These are phyloP conservation scores for Beauveria australis DNA, from an alignment of 2,329 filamentous ascomycete genomes.

Conservation along the genomic window DNA sequence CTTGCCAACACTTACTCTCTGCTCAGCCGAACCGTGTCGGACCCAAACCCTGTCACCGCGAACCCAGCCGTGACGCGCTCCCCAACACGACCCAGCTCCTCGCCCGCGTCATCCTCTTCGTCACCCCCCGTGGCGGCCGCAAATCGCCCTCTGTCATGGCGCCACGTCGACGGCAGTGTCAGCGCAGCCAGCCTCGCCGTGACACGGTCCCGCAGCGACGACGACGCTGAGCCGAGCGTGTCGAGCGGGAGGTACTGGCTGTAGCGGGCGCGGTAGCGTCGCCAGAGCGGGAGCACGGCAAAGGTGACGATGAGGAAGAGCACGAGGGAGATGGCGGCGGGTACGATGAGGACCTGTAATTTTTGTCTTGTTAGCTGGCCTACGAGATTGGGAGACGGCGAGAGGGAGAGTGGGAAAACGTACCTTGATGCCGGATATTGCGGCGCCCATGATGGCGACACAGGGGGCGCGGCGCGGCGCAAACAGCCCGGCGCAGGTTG, in stretches of 20 bases:
- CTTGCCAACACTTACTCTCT: constrained; percentile 49
- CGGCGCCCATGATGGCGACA: constrained; percentile 23
- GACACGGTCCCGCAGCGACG: constrained; percentile 45
- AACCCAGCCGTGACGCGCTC: constrained; percentile 20
- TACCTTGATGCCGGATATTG: constrained; percentile 29
- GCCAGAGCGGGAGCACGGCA: constrained; percentile 59
- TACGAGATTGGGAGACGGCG: background rate
- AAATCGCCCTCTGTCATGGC: constrained; percentile 33
- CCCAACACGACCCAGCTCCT: constrained; percentile 31
- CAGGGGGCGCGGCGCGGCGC: too few relatives aligned
- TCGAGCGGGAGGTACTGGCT: constrained; percentile 66
- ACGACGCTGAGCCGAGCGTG: constrained; percentile 46
- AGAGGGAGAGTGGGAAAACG: background rate
- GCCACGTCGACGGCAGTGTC: constrained; percentile 39
- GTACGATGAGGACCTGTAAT: constrained; percentile 58
- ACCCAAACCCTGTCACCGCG: constrained; percentile 30
- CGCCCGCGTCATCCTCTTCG: constrained; percentile 49
- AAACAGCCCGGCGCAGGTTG: too few relatives aligned
- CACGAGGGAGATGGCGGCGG: constrained; percentile 60
- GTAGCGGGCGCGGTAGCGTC: constrained; percentile 61
- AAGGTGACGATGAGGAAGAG: constrained; percentile 61
- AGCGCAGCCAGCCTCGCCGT: constrained; percentile 22
- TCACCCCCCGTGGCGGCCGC: constrained; percentile 31
- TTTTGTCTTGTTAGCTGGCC: background rate
- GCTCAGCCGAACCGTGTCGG: constrained; percentile 54